A percentile compares a stretch with the other conserved stretches of the same genome.
phyloP scores from a whole-genome alignment of 495 filamentous ascomycete genomes.

The Daldinia decipiens region DNA sequence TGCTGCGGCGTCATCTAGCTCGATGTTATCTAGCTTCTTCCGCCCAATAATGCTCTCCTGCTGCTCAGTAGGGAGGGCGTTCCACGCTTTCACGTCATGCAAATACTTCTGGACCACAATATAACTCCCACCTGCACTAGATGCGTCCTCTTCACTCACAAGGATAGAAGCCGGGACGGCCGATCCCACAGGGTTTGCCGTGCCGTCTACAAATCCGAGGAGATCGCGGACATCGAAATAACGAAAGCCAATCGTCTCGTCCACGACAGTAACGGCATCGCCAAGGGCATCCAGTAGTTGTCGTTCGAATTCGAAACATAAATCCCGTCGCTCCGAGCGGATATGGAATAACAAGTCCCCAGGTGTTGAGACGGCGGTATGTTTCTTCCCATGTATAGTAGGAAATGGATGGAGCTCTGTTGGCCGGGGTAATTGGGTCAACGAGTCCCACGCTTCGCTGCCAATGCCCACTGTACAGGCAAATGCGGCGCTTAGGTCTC shows the following conservation, averaged over 20 bases:
- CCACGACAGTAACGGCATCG: slow-evolving; percentile 56
- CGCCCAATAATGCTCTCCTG: slow-evolving; percentile 68
- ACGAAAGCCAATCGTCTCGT: slow-evolving; percentile 66
- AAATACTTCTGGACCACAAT: slow-evolving; percentile 68
- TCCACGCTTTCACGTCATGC: slow-evolving; percentile 63
- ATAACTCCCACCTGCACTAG: slow-evolving; percentile 61
- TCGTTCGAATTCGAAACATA: slow-evolving; percentile 67
- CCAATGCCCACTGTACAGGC: slow-evolving; percentile 67
- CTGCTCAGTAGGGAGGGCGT: slow-evolving; percentile 57
- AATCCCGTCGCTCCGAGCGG: slow-evolving; percentile 64
- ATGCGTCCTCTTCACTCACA: slow-evolving; percentile 56
- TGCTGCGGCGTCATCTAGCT: slow-evolving; percentile 61
- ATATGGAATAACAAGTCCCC: slow-evolving; percentile 69
- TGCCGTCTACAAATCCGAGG: slow-evolving; percentile 69
- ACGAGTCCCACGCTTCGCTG: slow-evolving; percentile 58
- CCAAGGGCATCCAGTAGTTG: slow-evolving; percentile 63
- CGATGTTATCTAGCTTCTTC: slow-evolving; percentile 65
- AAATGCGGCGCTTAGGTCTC: slow-evolving; percentile 60
- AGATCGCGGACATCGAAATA: slow-evolving; percentile 70
- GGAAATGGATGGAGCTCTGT: slow-evolving; percentile 64
- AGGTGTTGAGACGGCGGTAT: slow-evolving; percentile 62
- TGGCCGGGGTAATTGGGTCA: slow-evolving; percentile 59
- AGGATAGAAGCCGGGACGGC: slow-evolving; percentile 57
- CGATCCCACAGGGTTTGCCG: slow-evolving; percentile 65
- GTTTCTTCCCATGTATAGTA: slow-evolving; percentile 56